A percentile compares a stretch with the other conserved stretches of the same genome.
Evolutionary conservation across 2,329 filamentous ascomycete genomes (phyloP).

Genomic region (Talaromyces funiculosus): DNA sequence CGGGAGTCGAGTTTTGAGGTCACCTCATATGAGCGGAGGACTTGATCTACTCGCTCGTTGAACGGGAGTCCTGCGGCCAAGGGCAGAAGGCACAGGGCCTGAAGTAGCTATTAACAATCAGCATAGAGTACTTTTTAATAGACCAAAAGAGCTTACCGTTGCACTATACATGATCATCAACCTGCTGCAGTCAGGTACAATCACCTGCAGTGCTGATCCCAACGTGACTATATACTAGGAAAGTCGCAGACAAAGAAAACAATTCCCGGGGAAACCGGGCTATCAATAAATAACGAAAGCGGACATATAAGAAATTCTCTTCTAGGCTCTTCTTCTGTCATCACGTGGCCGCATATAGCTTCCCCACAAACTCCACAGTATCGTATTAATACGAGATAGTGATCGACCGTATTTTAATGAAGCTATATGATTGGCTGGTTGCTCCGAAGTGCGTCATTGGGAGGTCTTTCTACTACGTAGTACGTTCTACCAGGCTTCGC

Average conservation of each 20-base stretch:
- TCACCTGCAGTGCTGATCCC: neutral
- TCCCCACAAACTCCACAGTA: conserved; percentile 5
- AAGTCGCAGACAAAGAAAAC: neutral
- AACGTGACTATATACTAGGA: neutral
- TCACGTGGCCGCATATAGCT: neutral
- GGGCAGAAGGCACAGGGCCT: conserved; percentile 3
- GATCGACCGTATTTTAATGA: neutral
- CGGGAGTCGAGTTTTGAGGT: neutral
- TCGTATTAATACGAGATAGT: neutral
- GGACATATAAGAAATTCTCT: neutral
- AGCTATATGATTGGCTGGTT: neutral
- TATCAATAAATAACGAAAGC: neutral
- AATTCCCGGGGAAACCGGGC: neutral
- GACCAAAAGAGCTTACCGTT: neutral
- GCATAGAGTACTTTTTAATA: neutral
- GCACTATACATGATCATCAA: neutral
- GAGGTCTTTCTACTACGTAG: no score
- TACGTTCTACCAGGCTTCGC: no score
- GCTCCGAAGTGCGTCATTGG: neutral
- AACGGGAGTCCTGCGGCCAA: neutral
- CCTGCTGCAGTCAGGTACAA: neutral
- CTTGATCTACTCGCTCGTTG: conserved; percentile 3
- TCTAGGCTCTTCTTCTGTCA: neutral
- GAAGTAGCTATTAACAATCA: neutral
- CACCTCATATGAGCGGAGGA: neutral